phyloP scores from a whole-genome alignment of 139 green algal species.

The Coelastrella sp. region DNA sequence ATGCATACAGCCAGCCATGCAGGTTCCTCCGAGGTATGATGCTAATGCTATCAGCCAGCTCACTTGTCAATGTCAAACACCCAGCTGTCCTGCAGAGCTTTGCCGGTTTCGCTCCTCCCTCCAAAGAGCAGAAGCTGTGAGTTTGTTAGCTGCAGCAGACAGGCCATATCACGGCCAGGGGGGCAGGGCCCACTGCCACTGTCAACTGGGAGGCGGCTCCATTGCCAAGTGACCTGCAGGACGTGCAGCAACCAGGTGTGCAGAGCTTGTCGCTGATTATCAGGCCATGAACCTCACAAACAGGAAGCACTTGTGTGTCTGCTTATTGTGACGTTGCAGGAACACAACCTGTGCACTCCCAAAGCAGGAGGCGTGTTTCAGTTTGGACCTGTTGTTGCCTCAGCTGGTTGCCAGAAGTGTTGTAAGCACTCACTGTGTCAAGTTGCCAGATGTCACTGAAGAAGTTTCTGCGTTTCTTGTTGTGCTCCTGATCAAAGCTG shows the following conservation, averaged over 20 bases:
- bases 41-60: background rate
- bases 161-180: conserved; percentile 68
- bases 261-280: too few relatives aligned
- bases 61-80: conserved; percentile 70
- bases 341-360: too few relatives aligned
- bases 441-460: conserved; percentile 85
- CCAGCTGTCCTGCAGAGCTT: conserved; percentile 75
- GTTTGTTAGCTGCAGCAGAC: conserved; percentile 60
- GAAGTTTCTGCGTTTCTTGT: conserved; percentile 74
- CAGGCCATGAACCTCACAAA: too few relatives aligned
- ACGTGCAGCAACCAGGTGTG: background rate
- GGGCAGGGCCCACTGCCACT: conserved; percentile 46
- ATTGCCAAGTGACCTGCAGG: conserved; percentile 73
- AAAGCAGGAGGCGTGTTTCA: background rate
- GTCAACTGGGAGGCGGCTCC: conserved; percentile 55
- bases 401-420: background rate
- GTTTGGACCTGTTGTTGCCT: background rate
- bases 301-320: too few relatives aligned
- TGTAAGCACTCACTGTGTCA: conserved; percentile 43
- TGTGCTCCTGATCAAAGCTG: conserved; percentile 55
- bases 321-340: too few relatives aligned
- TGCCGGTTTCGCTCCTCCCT: conserved; percentile 66
- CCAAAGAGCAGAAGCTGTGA: conserved; percentile 76
- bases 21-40: too few relatives aligned
- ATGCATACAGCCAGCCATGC: background rate